Conservation (phyloP, 306 rosid genomes). For the Sechiopsis laciniata region DNA sequence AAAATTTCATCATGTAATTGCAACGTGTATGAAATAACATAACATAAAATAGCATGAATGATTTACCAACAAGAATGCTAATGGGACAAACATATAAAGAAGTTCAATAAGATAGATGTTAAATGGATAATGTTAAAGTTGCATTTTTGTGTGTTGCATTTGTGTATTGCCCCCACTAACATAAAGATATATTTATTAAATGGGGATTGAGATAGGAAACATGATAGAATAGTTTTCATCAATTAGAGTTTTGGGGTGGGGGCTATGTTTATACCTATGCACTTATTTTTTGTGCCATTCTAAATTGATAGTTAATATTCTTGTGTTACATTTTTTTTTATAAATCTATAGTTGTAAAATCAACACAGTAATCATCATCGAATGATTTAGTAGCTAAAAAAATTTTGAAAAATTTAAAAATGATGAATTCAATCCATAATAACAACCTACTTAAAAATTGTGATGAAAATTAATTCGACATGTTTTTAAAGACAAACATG, state of each 20-base stretch:
- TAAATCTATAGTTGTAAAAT: too few species aligned
- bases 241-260: background rate
- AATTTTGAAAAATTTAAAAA: too few species aligned
- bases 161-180: background rate
- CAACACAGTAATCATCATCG: too few species aligned
- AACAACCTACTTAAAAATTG: too few species aligned
- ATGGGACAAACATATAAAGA: slow-evolving; percentile 16
- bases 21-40: slow-evolving; percentile 4
- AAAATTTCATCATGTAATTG: background rate
- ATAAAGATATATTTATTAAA: slow-evolving; percentile 1
- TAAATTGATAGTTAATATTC: too few species aligned
- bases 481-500: too few species aligned
- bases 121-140: slow-evolving; percentile 16
- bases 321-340: too few species aligned
- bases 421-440: too few species aligned
- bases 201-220: background rate
- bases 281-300: too few species aligned
- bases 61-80: background rate
- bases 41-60: background rate
- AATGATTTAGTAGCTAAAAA: too few species aligned
- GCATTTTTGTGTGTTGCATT: slow-evolving; percentile 13
- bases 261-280: background rate
- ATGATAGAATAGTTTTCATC: slow-evolving; percentile 8
- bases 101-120: background rate
- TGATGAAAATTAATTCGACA: too few species aligned